Base-by-base conservation (phyloP, 805 yeast species). In the Lachancea dasiensis region DNA sequence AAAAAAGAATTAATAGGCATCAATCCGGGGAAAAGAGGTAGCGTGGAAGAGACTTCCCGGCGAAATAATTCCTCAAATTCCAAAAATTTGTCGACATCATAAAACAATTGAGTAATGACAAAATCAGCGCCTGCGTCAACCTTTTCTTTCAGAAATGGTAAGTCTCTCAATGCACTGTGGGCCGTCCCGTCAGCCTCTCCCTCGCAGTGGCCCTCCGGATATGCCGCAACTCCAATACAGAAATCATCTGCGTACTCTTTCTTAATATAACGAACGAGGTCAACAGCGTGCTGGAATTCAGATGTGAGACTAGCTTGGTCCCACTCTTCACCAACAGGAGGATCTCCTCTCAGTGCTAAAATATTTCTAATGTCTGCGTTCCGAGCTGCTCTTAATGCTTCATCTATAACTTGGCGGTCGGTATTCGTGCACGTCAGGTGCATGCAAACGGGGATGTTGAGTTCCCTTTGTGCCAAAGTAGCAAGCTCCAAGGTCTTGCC, bases 381-480 rank as follows among this genome's bases (percentile, higher is more conserved):
- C 49, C 81, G 79, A 11, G 95, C 96, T 39, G 65, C 68, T 2
- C 58, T 63, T 38, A 92, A 71, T 0, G 97, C 95, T 39, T 76
- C 66, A 58, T 92, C 97, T 38, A 92, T 81, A 40, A 85, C 68
- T 15, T 66, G 67, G 47, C 70, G 76, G 48, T 83, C 82, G 60
- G 94, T 90, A 60, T 92, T 92, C 7, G 99, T 94, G 63, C 98
- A 92, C 0, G 99, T 92, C 59, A 92, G 67, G 60, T 92, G 99
- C 65, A 94, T 71, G 48, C 95, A 89, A 0, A 95, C 86, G 3
- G 96, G 86, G n/a, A 90, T 64, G 3, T 81, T 81, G 41, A 89
- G 68, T 34, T 80, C 86, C 31, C 72, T 64, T 51, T 83, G 86
- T 49, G 94, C 81, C 2, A 84, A 72, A 17, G 75, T 67, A 1